These are phyloP conservation scores for Ascochyta pisi DNA, from an alignment of 2,329 filamentous ascomycete species.

Conservation along the genomic window DNA sequence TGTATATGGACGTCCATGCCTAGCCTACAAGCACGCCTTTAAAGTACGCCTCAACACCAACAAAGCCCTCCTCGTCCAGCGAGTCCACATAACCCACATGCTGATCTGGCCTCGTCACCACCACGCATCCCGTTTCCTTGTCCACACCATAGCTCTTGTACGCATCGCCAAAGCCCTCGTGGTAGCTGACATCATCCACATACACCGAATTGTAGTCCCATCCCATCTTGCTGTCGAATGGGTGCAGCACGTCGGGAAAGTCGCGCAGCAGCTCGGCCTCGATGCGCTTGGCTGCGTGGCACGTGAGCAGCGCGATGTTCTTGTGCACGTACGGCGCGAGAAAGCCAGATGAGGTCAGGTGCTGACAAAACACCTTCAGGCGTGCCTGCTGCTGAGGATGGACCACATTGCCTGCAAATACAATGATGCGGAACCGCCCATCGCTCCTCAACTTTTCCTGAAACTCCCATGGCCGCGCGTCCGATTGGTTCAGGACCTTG, in stretches of 20 bases:
- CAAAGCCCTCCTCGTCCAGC: conserved; percentile 40
- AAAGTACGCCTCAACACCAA: conserved; percentile 43
- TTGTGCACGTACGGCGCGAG: conserved; percentile 56
- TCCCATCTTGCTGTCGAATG: conserved; percentile 49
- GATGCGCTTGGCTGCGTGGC: conserved; percentile 62
- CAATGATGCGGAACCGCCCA: conserved; percentile 64
- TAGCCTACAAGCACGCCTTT: conserved; percentile 32
- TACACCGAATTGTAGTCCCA: conserved; percentile 55
- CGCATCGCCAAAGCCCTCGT: conserved; percentile 53
- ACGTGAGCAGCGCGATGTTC: conserved; percentile 66
- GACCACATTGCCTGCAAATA: conserved; percentile 68
- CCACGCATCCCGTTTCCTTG: conserved; percentile 61
- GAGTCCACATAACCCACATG: conserved; percentile 62
- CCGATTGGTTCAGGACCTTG: conserved; percentile 66
- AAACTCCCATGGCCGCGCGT: conserved; percentile 64
- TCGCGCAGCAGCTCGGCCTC: conserved; percentile 53
- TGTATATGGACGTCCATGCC: not conserved
- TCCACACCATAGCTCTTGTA: conserved; percentile 68
- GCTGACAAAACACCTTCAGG: conserved; percentile 57
- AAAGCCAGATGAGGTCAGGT: conserved; percentile 51
- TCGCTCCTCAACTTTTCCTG: conserved; percentile 64
- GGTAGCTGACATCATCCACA: conserved; percentile 55
- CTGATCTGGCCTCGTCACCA: conserved; percentile 71
- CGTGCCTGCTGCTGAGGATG: conserved; percentile 52
- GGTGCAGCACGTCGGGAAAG: conserved; percentile 54